Base-by-base conservation (phyloP, 83 land plant species). In the Thuja plicata region DNA sequence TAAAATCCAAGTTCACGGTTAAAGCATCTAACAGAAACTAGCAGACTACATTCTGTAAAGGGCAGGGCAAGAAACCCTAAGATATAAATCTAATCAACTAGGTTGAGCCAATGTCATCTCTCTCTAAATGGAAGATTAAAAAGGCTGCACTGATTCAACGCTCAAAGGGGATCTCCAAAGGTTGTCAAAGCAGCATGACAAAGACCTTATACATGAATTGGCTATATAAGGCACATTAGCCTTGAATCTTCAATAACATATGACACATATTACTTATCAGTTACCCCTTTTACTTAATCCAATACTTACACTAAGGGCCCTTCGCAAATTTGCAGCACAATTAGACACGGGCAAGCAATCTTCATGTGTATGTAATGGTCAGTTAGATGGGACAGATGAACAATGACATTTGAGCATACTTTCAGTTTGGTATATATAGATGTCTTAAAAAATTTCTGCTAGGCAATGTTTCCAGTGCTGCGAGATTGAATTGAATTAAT, bases 21-120 rank as follows among this genome's bases (percentile, higher is more conserved):
- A 83, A 83, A 34, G 46, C 85, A n/a, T n/a, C n/a, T 43, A 83
- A 46, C 19, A 24, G 85, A 48, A 21, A 82, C 85, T 82, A 46
- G 85, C 30, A 27, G 32, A 83, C 48, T 45, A n/a, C 1, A 83
- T 83, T 7, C 79, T 76, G 17, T 35, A 76, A 76, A 19, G 38
- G 19, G 40, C 16, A 34, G 2, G 38, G 5, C 2, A 35, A 32
- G 5, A 76, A 76, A 11, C 38, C 34, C 16, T 54, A 54, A 54
- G 19, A 15, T 54, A 13, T 76, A 32, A 30, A 35, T 19, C 38
- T 76, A 76, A 76, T 34, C 79, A 76, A 3, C 38, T 10, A 76
- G 38, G 35, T 76, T 13, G 38, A 35, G 2, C 8, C 79, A 35
- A 32, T 1, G 19, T 34, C 19, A 12, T 76, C 34, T 74, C 13